These are phyloP conservation scores for Lentinula guzmanii DNA, from an alignment of 768 basidiomycete genomes.

Conservation along the genomic window DNA sequence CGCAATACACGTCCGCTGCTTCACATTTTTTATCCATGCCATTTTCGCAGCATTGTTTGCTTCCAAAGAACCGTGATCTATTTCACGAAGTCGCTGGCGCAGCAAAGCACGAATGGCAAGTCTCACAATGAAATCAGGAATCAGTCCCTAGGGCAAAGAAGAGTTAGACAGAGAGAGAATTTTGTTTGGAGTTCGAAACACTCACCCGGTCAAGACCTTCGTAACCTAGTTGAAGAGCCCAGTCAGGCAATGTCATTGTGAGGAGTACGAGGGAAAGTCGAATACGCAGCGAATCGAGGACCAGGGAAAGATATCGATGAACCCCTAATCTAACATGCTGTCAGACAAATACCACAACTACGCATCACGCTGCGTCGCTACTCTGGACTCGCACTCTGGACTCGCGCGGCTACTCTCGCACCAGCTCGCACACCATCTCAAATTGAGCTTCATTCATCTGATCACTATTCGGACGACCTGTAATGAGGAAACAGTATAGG, in stretches of 20 bases:
- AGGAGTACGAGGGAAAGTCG: no score
- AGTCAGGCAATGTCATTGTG: background rate
- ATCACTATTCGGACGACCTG: no score
- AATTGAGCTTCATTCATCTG: no score
- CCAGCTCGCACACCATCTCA: no score
- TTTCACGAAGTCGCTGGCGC: conserved; percentile 50
- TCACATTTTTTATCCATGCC: conserved; percentile 53
- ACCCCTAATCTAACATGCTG: no score
- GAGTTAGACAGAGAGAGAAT: background rate
- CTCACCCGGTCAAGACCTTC: conserved; percentile 24
- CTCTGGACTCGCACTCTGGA: no score
- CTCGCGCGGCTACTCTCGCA: no score
- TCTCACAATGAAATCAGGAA: conserved; percentile 57
- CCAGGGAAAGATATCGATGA: no score
- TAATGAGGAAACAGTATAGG: no score
- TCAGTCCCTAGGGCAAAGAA: conserved; percentile 36
- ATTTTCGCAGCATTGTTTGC: conserved; percentile 62
- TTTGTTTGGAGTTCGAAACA: background rate
- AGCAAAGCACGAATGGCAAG: conserved; percentile 41
- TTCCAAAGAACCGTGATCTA: conserved; percentile 53
- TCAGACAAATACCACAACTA: no score
- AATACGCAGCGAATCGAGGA: no score
- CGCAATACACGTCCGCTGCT: conserved; percentile 45
- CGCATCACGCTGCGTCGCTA: no score
- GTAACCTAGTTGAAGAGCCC: conserved; percentile 29